Conservation (phyloP, 192 early-diverging fungal genomes). For the Umbelopsis sp. region DNA sequence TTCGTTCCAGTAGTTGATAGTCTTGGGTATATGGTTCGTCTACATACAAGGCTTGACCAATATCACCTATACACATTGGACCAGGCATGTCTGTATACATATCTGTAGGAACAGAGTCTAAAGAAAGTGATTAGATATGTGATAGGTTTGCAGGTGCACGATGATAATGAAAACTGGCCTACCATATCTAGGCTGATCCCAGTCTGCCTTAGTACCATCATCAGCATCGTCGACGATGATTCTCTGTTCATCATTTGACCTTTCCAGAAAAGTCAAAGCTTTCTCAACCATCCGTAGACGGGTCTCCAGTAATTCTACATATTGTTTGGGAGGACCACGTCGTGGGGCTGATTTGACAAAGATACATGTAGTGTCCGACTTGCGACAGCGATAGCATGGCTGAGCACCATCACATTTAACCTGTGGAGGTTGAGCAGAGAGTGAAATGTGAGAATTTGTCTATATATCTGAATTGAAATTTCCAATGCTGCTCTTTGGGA, state of each 20-base stretch:
- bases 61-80: slow-evolving; percentile 4
- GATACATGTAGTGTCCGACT: slow-evolving; percentile 27
- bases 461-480: too few species aligned
- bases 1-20: not conserved
- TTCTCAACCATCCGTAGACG: slow-evolving; percentile 30
- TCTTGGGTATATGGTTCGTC: slow-evolving; percentile 1
- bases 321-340: slow-evolving; percentile 39
- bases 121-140: too few species aligned
- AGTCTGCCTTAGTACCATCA: not conserved
- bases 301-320: slow-evolving; percentile 28
- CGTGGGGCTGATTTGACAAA: slow-evolving; percentile 30
- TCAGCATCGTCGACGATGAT: not conserved
- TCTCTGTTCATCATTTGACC: not conserved
- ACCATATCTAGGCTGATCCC: slow-evolving; percentile 10
- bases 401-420: slow-evolving; percentile 41
- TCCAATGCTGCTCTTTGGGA: too few species aligned
- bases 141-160: not conserved
- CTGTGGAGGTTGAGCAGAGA: slow-evolving; percentile 19
- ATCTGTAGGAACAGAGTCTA: not conserved
- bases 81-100: not conserved
- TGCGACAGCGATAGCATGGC: slow-evolving; percentile 34
- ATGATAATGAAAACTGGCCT: not conserved
- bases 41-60: slow-evolving; percentile 10
- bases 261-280: slow-evolving; percentile 11
- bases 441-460: too few species aligned